These are phyloP conservation scores for Albizia julibrissin DNA, from an alignment of 306 rosid species.

Conservation along the genomic window DNA sequence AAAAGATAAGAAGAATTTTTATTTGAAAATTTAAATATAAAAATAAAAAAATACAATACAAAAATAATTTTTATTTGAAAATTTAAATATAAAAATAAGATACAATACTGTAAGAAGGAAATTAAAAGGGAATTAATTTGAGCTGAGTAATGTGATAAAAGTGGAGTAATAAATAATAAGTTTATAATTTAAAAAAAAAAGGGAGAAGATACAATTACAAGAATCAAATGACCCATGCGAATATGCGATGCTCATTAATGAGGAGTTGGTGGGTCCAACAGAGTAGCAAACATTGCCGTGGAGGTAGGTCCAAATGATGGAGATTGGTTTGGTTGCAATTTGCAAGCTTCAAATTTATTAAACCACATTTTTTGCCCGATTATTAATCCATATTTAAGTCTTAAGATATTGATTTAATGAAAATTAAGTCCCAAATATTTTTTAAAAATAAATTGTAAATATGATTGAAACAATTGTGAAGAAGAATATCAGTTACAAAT, in stretches of 20 bases:
- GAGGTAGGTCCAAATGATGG: not conserved
- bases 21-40: no score
- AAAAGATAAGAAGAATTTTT: not conserved
- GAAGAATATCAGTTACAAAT: no score
- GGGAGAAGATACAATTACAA: not conserved
- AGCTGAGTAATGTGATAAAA: not conserved
- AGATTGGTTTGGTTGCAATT: not conserved
- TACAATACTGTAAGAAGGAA: not conserved
- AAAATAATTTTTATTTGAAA: no score
- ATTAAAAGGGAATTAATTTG: not conserved
- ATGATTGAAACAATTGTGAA: no score
- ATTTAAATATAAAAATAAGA: not conserved
- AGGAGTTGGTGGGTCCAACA: not conserved
- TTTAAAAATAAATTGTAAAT: no score
- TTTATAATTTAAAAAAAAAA: not conserved
- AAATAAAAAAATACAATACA: no score
- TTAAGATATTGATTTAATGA: no score
- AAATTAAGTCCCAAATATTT: no score
- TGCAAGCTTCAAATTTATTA: not conserved
- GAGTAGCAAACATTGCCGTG: not conserved
- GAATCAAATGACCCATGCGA: not conserved
- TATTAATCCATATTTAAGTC: not conserved
- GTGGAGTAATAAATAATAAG: not conserved
- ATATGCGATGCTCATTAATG: not conserved
- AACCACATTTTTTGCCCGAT: no score